Percentiles rank a stretch among this genome's conserved stretches.
phyloP scores from a whole-genome alignment of 441 rosid species.

The Breynia disticha region DNA sequence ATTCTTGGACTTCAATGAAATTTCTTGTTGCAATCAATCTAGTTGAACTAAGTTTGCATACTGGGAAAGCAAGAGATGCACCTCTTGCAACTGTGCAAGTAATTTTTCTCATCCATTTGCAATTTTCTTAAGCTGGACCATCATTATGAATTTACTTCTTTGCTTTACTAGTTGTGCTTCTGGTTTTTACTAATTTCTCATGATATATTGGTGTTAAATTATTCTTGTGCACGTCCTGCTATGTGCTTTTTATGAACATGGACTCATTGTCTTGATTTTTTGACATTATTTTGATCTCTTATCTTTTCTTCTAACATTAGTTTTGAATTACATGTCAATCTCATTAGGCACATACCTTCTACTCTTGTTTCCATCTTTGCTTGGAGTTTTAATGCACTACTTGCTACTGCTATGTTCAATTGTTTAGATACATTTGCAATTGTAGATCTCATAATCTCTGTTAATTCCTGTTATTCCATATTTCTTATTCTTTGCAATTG shows the following conservation, averaged over 20 bases:
- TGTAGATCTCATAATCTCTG: background rate
- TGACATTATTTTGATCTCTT: too few relatives aligned
- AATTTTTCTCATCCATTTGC: slow-evolving; percentile 11
- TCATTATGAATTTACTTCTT: background rate
- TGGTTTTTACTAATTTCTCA: slow-evolving; percentile 1
- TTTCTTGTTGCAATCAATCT: slow-evolving; percentile 64
- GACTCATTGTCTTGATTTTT: background rate
- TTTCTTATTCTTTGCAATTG: background rate
- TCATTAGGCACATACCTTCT: too few relatives aligned
- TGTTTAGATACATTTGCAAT: too few relatives aligned
- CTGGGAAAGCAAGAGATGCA: slow-evolving; percentile 67
- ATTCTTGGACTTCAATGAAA: slow-evolving; percentile 59
- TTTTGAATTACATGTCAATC: too few relatives aligned
- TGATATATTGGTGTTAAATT: background rate
- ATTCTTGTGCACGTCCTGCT: background rate
- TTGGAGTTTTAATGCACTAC: too few relatives aligned
- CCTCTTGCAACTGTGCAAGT: slow-evolving; percentile 89
- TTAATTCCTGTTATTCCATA: background rate
- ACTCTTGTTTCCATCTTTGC: too few relatives aligned
- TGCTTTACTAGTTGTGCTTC: background rate
- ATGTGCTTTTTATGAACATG: background rate
- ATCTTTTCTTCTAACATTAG: too few relatives aligned
- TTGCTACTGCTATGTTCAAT: too few relatives aligned
- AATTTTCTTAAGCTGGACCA: background rate
- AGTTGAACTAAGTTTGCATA: slow-evolving; percentile 65